Evolutionary conservation across 139 green algal species (phyloP), one percentile per base, ranked within the genome.

Genomic region (Chlorella ohadii): DNA sequence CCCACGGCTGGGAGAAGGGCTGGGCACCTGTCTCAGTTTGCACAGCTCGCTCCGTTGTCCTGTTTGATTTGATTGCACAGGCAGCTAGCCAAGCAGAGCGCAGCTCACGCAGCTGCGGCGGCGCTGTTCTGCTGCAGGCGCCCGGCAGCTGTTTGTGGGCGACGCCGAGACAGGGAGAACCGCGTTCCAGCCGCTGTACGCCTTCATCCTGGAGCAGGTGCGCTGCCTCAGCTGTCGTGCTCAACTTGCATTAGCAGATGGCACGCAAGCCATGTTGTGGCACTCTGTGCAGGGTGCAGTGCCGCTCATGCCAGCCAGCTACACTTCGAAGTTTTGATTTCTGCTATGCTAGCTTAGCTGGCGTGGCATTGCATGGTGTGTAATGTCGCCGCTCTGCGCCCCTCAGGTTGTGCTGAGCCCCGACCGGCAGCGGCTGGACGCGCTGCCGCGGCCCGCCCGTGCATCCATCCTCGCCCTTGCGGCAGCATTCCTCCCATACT

Each of bases 61-160:
- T n/a, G 25, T 4, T n/a, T 66, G 25, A 31, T 28, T n/a, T n/a
- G n/a, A 13, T 33, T 9, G 20, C 59, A 66, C 22, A 9, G 2
- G 59, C 25, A 66, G 20, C 59, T 16, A 33, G 7, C 23, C 22
- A n/a, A 31, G 59, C 59, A 28, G 28, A 33, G 59, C 59, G 23
- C 59, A 66, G 25, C 16, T n/a, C 20, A 13, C 65, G 11, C 65
- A 13, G 15, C 65, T 75, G 20, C 38, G 17, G 1, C 22, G 15
- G 20, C 20, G 16, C 34, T 73, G 67, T 3, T 3, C 67, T 38
- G 19, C 67, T 74, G 36, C 78, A 90, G 89, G 91, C 25, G 87
- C 87, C 3, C 78, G 82, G 19, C 94, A 97, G 91, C 89, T 98
- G 65, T 95, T 98, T 68, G 87, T 94, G 65, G 93, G 92, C 0